Conservation (phyloP, 352 stramenopile genomes). For the Globisporangium heterothallicum region DNA sequence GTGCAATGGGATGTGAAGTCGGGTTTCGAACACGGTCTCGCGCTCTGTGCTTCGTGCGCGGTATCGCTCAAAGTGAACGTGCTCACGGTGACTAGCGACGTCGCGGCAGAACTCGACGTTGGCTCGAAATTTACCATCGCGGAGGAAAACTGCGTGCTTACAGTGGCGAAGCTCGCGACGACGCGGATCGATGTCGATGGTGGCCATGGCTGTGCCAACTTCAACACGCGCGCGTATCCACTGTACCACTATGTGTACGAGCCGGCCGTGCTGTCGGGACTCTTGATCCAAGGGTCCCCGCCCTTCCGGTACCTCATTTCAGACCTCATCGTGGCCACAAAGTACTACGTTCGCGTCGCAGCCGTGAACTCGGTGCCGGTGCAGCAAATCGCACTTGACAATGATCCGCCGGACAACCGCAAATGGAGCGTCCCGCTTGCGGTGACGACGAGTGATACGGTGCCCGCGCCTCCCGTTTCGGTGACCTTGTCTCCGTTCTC, state of each 20-base stretch:
- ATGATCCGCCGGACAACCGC: conserved; percentile 84
- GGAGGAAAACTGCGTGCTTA: conserved; percentile 43
- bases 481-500: conserved; percentile 59
- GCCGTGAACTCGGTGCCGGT: conserved; percentile 87
- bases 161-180: conserved; percentile 18
- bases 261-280: conserved; percentile 42
- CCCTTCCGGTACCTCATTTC: conserved; percentile 81
- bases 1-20: conserved; percentile 82
- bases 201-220: conserved; percentile 34
- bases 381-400: conserved; percentile 77
- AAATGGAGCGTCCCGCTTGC: conserved; percentile 86
- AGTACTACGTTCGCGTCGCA: conserved; percentile 91
- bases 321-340: conserved; percentile 46
- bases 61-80: conserved; percentile 29
- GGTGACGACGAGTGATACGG: conserved; percentile 73
- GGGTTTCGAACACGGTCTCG: conserved; percentile 61
- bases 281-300: conserved; percentile 63
- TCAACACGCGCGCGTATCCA: conserved; percentile 38
- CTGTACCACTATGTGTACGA: conserved; percentile 60
- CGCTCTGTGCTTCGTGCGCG: conserved; percentile 43
- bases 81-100: conserved; percentile 34
- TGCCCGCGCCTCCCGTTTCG: conserved; percentile 62
- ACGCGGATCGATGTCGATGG: conserved; percentile 24
- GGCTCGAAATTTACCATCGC: conserved; percentile 49
- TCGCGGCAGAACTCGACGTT: conserved; percentile 19